Evolutionary conservation across 2,329 filamentous ascomycete species (phyloP).

Genomic region (Aspergillus nomiae): DNA sequence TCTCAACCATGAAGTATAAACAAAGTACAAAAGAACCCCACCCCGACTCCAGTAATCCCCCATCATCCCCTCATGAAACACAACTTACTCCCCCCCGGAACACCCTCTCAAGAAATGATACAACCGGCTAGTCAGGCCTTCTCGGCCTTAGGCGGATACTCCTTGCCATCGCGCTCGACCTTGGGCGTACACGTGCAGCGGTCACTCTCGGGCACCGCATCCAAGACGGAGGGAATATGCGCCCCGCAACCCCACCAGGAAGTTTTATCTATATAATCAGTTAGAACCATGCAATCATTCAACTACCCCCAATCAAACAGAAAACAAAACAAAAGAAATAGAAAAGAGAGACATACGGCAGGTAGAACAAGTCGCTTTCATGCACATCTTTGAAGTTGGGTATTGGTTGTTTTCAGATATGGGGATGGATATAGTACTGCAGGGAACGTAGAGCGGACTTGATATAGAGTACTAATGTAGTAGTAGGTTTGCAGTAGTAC

Average conservation of each 20-base stretch:
- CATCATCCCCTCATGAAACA: background rate
- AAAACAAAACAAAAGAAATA: no score
- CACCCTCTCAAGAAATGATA: conserved; percentile 12
- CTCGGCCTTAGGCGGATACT: conserved; percentile 66
- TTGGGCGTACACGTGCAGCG: conserved; percentile 69
- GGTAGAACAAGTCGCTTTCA: conserved; percentile 61
- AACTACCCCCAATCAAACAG: no score
- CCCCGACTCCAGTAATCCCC: background rate
- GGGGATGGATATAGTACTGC: no score
- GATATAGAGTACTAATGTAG: no score
- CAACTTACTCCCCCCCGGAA: background rate
- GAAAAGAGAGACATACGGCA: conserved; percentile 57
- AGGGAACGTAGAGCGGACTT: no score
- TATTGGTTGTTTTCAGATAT: no score
- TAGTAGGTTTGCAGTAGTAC: no score
- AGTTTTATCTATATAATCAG: conserved; percentile 50
- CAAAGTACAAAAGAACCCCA: no score
- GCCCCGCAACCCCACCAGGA: conserved; percentile 68
- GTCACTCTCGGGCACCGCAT: conserved; percentile 57
- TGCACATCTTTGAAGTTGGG: conserved; percentile 58
- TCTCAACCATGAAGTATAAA: background rate
- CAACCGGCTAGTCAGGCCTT: conserved; percentile 42
- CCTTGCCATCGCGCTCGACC: conserved; percentile 61
- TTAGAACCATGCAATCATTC: no score
- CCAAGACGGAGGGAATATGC: conserved; percentile 65